These are phyloP conservation scores for Cicer arietinum DNA, from an alignment of 306 rosid genomes.

Conservation along the genomic window DNA sequence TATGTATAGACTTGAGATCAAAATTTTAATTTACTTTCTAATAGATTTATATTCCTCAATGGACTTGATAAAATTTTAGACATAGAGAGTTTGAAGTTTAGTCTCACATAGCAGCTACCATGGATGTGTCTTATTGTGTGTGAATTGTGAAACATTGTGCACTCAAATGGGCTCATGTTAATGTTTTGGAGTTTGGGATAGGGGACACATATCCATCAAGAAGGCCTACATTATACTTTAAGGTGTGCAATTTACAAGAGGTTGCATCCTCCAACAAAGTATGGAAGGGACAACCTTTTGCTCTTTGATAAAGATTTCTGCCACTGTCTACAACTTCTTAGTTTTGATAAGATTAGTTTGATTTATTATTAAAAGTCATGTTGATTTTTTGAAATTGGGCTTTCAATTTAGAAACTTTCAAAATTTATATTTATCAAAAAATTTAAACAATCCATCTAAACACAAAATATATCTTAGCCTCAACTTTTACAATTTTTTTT, in stretches of 20 bases:
- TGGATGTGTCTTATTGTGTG: constrained; percentile 21
- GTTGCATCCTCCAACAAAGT: constrained; percentile 27
- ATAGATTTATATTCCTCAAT: neutral
- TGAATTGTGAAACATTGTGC: constrained; percentile 23
- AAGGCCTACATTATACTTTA: constrained; percentile 45
- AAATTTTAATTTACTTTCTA: too few relatives aligned
- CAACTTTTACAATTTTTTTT: too few relatives aligned
- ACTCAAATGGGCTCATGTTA: constrained; percentile 2
- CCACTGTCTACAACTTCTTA: constrained; percentile 27
- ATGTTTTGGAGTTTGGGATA: constrained; percentile 21
- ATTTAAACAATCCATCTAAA: too few relatives aligned
- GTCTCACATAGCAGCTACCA: constrained; percentile 37
- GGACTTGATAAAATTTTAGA: constrained; percentile 25
- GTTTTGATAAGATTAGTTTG: constrained; percentile 21
- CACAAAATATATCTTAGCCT: too few relatives aligned
- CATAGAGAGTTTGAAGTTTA: constrained; percentile 15
- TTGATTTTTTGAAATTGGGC: neutral
- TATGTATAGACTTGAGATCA: too few relatives aligned
- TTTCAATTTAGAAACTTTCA: neutral
- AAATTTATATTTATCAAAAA: neutral
- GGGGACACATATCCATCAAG: constrained; percentile 41
- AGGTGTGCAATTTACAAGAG: constrained; percentile 27
- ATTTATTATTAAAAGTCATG: neutral
- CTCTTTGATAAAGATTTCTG: constrained; percentile 32
- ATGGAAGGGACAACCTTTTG: constrained; percentile 48